Evolutionary conservation across 2,329 filamentous ascomycete genomes (phyloP), one percentile per base, ranked within the genome.

Genomic region (Verticillium albo-atrum): DNA sequence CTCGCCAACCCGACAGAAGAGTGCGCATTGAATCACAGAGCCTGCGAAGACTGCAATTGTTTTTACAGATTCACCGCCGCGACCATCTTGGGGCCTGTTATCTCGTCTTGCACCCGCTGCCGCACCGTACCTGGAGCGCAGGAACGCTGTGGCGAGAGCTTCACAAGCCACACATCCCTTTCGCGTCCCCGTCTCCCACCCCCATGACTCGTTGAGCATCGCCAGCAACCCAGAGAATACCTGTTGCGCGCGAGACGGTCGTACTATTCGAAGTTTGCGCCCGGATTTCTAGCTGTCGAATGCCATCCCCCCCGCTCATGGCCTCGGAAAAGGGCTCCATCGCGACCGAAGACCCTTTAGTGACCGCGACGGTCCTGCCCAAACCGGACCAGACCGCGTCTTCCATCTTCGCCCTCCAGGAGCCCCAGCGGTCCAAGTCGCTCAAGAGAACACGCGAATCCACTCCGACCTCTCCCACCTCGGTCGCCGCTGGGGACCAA

Each of bases 281-380:
- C 42, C 34, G 34, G 34, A 37, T 15, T 23, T 15, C 12, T 23
- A 47, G 9, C 25, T 47, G 42, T 47, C 42, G 42, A 15, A 47
- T 53, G 51, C 25, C 51, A 17, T 14, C 23, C 25, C 51, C 30
- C 60, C 54, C 54, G 61, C 62, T 55, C 75, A 85, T 85, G 82
- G 80, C 81, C 72, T 80, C 82, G 65, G 80, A 82, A 69, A 77
- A 79, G 68, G 79, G 76, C 69, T 74, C 77, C 67, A 76, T 82
- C 71, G 78, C 80, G 72, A 79, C 79, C 66, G 80, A 82, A 73
- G 73, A 77, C 71, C 75, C 79, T 70, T 75, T 74, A 67, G 69
- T 70, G 63, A 65, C 73, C 55, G 68, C 71, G 54, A 66, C 72
- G 47, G 42, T 47, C 42, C 42, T 47, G 17, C 42, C 42, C 42